A percentile compares a stretch with the other conserved stretches of the same genome.
phyloP scores from a whole-genome alignment of 2,329 filamentous ascomycete genomes.

The Mycosphaerella arachidis region DNA sequence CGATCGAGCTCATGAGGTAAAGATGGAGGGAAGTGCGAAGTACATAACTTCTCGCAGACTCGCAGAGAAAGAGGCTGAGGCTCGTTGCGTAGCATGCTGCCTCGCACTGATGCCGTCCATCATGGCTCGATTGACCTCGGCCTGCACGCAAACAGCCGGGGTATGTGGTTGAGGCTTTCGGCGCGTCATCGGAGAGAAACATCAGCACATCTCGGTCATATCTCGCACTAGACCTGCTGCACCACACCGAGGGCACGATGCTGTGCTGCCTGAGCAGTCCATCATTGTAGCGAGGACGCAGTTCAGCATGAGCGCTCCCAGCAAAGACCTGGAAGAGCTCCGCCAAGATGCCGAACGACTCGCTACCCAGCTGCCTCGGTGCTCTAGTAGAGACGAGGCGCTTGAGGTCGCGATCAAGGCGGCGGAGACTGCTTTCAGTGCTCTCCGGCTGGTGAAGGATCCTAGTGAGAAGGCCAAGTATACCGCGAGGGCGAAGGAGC shows the following conservation, averaged over 20 bases:
- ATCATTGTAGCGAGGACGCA: not conserved
- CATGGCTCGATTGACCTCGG: not conserved
- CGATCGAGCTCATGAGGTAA: not conserved
- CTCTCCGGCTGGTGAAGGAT: slow-evolving; percentile 57
- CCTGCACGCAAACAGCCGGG: too few species aligned
- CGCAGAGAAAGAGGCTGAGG: not conserved
- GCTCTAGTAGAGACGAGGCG: slow-evolving; percentile 50
- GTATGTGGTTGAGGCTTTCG: too few species aligned
- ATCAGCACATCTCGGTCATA: not conserved
- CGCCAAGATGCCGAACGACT: slow-evolving; percentile 21
- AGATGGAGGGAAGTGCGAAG: not conserved
- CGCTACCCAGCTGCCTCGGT: slow-evolving; percentile 17
- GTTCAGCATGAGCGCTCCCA: slow-evolving; percentile 13
- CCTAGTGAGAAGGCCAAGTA: slow-evolving; percentile 62
- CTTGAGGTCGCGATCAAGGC: slow-evolving; percentile 71
- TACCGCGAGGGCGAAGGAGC: slow-evolving; percentile 62
- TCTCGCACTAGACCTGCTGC: not conserved
- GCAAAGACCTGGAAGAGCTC: slow-evolving; percentile 19
- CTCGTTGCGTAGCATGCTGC: not conserved
- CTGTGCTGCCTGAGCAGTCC: not conserved
- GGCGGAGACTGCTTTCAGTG: slow-evolving; percentile 77
- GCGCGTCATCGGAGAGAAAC: not conserved
- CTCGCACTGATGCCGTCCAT: not conserved
- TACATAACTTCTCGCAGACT: too few species aligned
- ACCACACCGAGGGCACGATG: not conserved